Percentiles rank a stretch among this genome's conserved stretches.
These are phyloP conservation scores for Cutaneotrichosporon dermatis DNA, from an alignment of 1,284 basidiomycete genomes.

Conservation along the genomic window DNA sequence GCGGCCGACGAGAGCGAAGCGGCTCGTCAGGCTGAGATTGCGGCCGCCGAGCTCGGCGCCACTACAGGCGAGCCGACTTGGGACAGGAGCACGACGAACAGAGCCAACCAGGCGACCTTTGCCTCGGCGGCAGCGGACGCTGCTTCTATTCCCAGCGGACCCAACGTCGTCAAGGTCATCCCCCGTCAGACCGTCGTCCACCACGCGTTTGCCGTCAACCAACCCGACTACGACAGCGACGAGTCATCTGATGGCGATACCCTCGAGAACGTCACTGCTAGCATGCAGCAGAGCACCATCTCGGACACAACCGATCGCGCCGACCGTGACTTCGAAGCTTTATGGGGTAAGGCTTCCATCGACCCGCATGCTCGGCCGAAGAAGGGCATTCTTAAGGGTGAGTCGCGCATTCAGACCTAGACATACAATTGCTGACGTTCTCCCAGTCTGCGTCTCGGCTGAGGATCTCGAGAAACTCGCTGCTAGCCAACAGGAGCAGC, in stretches of 20 bases:
- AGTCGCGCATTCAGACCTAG: slow-evolving; percentile 36
- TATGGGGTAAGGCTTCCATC: slow-evolving; percentile 62
- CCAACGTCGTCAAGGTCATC: slow-evolving; percentile 8
- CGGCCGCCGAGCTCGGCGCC: background rate
- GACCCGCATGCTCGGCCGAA: slow-evolving; percentile 63
- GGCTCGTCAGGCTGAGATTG: background rate
- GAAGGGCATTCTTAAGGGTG: slow-evolving; percentile 86
- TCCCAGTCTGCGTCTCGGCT: slow-evolving; percentile 39
- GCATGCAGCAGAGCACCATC: slow-evolving; percentile 7
- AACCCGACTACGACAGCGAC: slow-evolving; percentile 58
- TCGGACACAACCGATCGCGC: background rate
- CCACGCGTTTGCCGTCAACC: slow-evolving; percentile 51
- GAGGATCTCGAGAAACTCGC: slow-evolving; percentile 22
- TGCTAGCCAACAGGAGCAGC: slow-evolving; percentile 48
- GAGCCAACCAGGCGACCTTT: slow-evolving; percentile 27
- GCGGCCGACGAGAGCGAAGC: slow-evolving; percentile 4
- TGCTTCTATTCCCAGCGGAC: background rate
- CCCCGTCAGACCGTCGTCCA: slow-evolving; percentile 30
- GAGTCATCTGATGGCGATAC: slow-evolving; percentile 51
- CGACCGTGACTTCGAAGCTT: slow-evolving; percentile 54
- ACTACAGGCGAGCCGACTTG: slow-evolving; percentile 53
- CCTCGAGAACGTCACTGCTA: slow-evolving; percentile 58
- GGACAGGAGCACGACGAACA: slow-evolving; percentile 72
- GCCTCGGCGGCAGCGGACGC: background rate
- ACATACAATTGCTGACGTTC: too few species aligned